phyloP scores from a whole-genome alignment of 148 eudicot species.

The Cornus controversa region DNA sequence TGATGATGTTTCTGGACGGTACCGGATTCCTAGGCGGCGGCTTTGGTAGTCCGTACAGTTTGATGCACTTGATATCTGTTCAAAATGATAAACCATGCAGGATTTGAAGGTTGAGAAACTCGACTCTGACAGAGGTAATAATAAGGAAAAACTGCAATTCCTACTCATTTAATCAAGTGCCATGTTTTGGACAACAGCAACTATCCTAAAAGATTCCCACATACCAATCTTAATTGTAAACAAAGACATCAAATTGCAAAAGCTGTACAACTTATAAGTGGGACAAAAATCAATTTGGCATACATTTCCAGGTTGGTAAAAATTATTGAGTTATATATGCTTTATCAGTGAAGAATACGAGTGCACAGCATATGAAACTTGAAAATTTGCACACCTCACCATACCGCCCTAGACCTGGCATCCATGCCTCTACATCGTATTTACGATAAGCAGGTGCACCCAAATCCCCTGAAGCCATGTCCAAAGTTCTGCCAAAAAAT shows the following conservation, averaged over 20 bases:
- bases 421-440: constrained; percentile 96
- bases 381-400: constrained; percentile 63
- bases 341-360: not conserved
- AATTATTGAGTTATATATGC: too few relatives aligned
- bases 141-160: not conserved
- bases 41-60: constrained; percentile 96
- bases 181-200: not conserved
- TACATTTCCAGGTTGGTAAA: not conserved
- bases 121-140: not conserved
- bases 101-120: not conserved
- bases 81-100: not conserved
- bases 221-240: not conserved
- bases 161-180: not conserved
- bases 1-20: constrained; percentile 58
- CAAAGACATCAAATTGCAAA: not conserved
- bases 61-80: constrained; percentile 92
- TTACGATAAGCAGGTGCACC: constrained; percentile 96
- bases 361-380: not conserved
- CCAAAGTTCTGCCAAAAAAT: constrained; percentile 73
- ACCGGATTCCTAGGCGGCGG: constrained; percentile 77
- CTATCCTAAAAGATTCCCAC: not conserved
- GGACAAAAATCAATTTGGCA: not conserved
- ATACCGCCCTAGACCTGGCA: constrained; percentile 91
- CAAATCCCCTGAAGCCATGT: constrained; percentile 86
- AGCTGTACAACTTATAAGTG: not conserved